Evolutionary conservation across 768 basidiomycete species (phyloP).

Genomic region (Rhizopogon salebrosus): DNA sequence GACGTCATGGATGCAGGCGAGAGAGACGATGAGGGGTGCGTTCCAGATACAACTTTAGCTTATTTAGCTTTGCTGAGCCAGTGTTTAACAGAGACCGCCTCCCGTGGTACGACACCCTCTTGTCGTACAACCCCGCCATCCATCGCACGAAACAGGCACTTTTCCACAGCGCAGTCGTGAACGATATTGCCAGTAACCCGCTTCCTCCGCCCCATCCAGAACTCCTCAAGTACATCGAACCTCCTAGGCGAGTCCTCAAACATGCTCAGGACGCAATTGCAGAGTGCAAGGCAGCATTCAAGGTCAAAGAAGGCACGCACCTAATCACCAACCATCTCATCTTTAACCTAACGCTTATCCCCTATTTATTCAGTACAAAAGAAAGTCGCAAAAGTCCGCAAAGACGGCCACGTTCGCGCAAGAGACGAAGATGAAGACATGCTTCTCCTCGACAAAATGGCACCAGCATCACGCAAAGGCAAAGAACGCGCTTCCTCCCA

Average conservation of each 20-base stretch:
- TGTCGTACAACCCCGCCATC: conserved; percentile 85
- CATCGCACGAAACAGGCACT: conserved; percentile 92
- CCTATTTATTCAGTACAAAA: conserved; percentile 49
- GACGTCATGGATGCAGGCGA: conserved; percentile 77
- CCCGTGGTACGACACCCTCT: conserved; percentile 73
- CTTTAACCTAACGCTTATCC: not conserved
- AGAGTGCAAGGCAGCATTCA: conserved; percentile 60
- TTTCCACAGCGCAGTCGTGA: conserved; percentile 78
- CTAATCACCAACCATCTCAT: not conserved
- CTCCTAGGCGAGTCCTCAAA: conserved; percentile 66
- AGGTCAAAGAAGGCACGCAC: conserved; percentile 67
- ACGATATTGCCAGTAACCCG: conserved; percentile 68
- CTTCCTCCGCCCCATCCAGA: conserved; percentile 85
- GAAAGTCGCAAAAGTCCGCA: conserved; percentile 47
- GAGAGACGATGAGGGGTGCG: conserved; percentile 71
- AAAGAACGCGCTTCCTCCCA: conserved; percentile 3
- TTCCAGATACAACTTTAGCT: not conserved
- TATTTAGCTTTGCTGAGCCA: conserved; percentile 1
- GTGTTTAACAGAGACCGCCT: conserved; percentile 41
- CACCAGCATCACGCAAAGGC: conserved; percentile 4
- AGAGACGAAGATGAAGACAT: conserved; percentile 56
- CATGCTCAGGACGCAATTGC: conserved; percentile 51
- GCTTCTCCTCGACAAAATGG: conserved; percentile 46
- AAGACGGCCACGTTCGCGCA: conserved; percentile 59
- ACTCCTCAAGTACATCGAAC: conserved; percentile 76